Evolutionary conservation across 345 rosid species (phyloP).

Genomic region (Corchorus capsularis): DNA sequence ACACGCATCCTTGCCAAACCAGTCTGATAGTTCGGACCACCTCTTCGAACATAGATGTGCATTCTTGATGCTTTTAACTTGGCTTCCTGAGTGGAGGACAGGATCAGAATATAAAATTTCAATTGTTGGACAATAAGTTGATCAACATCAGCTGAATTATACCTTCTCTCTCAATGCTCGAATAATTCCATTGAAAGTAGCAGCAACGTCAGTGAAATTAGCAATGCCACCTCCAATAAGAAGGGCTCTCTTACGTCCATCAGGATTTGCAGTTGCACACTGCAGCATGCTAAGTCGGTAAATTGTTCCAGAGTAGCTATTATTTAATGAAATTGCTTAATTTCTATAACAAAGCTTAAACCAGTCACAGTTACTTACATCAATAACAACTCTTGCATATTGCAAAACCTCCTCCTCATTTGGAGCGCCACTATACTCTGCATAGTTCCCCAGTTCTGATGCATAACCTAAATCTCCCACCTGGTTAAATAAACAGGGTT

Average conservation of each 20-base stretch:
- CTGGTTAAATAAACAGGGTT: slow-evolving; percentile 38
- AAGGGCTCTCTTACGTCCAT: slow-evolving; percentile 91
- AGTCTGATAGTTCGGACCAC: slow-evolving; percentile 93
- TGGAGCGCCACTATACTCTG: slow-evolving; percentile 99
- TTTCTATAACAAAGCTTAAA: background rate
- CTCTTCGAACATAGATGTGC: slow-evolving; percentile 93
- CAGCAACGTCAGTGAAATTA: slow-evolving; percentile 94
- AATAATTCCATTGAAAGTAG: slow-evolving; percentile 93
- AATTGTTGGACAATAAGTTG: background rate
- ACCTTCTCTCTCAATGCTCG: slow-evolving; percentile 94
- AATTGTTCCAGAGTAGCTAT: slow-evolving; percentile 1
- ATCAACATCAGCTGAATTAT: background rate
- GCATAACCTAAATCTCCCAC: slow-evolving; percentile 99
- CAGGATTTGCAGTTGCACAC: slow-evolving; percentile 95
- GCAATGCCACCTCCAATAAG: slow-evolving; percentile 98
- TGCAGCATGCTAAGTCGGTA: slow-evolving; percentile 27
- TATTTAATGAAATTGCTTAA: background rate
- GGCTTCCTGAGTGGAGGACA: slow-evolving; percentile 55
- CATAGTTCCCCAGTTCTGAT: slow-evolving; percentile 93
- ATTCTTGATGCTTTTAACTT: slow-evolving; percentile 89
- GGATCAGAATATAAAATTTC: background rate
- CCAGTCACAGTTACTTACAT: slow-evolving; percentile 48
- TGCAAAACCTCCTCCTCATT: slow-evolving; percentile 96
- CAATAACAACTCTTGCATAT: slow-evolving; percentile 95
- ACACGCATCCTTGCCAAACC: slow-evolving; percentile 85